Base-by-base conservation (phyloP, 257 asterid genomes). In the Gynochthodes officinalis region DNA sequence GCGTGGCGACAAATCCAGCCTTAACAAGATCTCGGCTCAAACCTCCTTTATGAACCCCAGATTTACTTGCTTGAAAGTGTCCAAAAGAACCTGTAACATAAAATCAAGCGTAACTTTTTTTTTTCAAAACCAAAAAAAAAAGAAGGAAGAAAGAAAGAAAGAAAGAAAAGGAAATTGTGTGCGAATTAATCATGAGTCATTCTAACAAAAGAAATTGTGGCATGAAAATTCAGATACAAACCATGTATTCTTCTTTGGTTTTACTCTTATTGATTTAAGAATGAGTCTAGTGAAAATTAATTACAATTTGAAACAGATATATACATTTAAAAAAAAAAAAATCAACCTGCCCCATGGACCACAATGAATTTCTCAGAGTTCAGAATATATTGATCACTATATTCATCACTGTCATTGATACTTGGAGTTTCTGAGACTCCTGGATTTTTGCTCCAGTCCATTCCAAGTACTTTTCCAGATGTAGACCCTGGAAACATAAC, bases 381-480 rank as follows among this genome's bases (percentile, higher is more conserved):
- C 7, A 71, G 59, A 81, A 66, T 79, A 65, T 71, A 70, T 67
- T 82, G 77, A 73, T 87, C 93, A 57, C 78, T 59, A 43, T 70
- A 71, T 37, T 82, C 84, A 71, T 84, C 85, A 72, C 57, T 70
- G 25, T 84, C 85, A 72, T 60, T 70, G 25, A 76, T 72, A 33
- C 67, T 53, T 12, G 86, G 89, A 37, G 74, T 67, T 64, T 87
- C 89, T 35, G 78, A 73, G 63, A 84, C 83, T 72, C 93, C 97
- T 14, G 82, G 89, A 83, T 84, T 86, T 81, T 86, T 91, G 80
- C 99, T 94, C 99, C 99, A 94, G 78, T 94, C 99, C 99, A 94
- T 88, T 61, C 93, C 91, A 39, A 73, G 70, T 62, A 65, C 74
- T 59, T 73, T 75, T 57, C 61, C 72, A 64, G 78, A 72, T 69